Conservation (phyloP, 2,329 filamentous ascomycete species). For the Fragosphaeria purpurea region DNA sequence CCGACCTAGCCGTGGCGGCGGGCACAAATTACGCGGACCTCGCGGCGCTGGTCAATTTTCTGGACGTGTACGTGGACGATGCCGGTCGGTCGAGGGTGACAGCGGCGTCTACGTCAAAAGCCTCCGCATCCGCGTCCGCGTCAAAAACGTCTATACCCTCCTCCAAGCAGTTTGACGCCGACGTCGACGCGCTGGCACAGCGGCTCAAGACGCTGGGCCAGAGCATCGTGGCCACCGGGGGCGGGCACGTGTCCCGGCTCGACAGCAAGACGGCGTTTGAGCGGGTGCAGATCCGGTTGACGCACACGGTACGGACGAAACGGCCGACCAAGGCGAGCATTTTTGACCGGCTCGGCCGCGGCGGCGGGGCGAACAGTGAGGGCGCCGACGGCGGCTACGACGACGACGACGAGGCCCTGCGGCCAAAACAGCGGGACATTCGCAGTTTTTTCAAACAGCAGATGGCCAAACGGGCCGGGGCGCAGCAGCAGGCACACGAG, state of each 20-base stretch:
- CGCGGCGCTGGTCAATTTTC: constrained; percentile 52
- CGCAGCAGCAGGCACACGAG: background rate
- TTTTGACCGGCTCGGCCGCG: constrained; percentile 16
- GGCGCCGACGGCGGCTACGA: background rate
- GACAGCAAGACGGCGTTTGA: constrained; percentile 71
- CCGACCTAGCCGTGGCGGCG: constrained; percentile 38
- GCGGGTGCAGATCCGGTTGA: constrained; percentile 61
- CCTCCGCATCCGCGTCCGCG: constrained; percentile 1
- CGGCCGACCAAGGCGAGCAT: constrained; percentile 43
- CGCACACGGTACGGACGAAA: constrained; percentile 59
- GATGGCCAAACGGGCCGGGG: constrained; percentile 2
- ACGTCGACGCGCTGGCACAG: constrained; percentile 56
- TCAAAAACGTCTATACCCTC: background rate
- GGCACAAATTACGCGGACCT: constrained; percentile 61
- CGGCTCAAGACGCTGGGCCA: constrained; percentile 47
- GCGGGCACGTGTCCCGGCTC: constrained; percentile 59
- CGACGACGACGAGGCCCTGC: background rate
- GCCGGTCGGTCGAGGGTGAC: constrained; percentile 11
- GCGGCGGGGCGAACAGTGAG: background rate
- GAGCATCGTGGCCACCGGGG: constrained; percentile 64
- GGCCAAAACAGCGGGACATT: constrained; percentile 12
- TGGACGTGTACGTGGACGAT: constrained; percentile 67
- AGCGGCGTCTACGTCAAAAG: constrained; percentile 16
- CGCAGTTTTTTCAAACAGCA: constrained; percentile 11
- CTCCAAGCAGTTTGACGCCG: constrained; percentile 49